phyloP scores from a whole-genome alignment of 495 filamentous ascomycete species.

The Clavariopsis aquatica region DNA sequence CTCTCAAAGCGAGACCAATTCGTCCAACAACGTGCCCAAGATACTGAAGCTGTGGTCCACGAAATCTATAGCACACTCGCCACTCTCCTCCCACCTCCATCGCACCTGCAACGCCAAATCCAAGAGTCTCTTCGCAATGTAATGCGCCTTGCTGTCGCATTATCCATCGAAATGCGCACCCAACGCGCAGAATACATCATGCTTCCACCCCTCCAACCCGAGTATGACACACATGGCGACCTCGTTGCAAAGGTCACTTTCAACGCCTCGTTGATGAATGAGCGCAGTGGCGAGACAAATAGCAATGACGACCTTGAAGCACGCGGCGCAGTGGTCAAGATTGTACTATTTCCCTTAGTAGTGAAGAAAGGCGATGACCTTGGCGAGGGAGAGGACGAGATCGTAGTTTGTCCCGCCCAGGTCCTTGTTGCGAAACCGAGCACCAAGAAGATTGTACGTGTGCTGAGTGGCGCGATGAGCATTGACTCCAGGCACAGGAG shows the following conservation, averaged over 20 bases:
- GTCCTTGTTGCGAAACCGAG: conserved; percentile 66
- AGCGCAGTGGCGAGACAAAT: conserved; percentile 68
- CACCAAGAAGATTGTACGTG: conserved; percentile 49
- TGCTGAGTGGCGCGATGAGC: conserved; percentile 49
- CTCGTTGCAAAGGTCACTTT: conserved; percentile 78
- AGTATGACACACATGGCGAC: conserved; percentile 91
- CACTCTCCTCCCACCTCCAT: conserved; percentile 78
- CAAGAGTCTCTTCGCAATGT: conserved; percentile 80
- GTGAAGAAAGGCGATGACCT: conserved; percentile 89
- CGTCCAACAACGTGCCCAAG: conserved; percentile 70
- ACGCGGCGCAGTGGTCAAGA: conserved; percentile 73
- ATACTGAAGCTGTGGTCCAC: conserved; percentile 85
- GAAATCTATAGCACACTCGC: conserved; percentile 79
- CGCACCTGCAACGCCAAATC: conserved; percentile 70
- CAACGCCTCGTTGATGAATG: conserved; percentile 90
- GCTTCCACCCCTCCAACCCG: conserved; percentile 91
- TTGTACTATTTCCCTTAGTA: conserved; percentile 91
- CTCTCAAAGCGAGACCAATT: conserved; percentile 77
- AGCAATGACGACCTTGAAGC: conserved; percentile 77
- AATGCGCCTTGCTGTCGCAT: conserved; percentile 74
- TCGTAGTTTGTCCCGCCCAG: conserved; percentile 90
- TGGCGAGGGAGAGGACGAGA: conserved; percentile 83
- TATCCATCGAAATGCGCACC: conserved; percentile 94
- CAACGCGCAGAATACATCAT: conserved; percentile 96
- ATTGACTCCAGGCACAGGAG: conserved; percentile 41